Conservation (phyloP, 768 basidiomycete species). For the Leucocoprinus leucothites region DNA sequence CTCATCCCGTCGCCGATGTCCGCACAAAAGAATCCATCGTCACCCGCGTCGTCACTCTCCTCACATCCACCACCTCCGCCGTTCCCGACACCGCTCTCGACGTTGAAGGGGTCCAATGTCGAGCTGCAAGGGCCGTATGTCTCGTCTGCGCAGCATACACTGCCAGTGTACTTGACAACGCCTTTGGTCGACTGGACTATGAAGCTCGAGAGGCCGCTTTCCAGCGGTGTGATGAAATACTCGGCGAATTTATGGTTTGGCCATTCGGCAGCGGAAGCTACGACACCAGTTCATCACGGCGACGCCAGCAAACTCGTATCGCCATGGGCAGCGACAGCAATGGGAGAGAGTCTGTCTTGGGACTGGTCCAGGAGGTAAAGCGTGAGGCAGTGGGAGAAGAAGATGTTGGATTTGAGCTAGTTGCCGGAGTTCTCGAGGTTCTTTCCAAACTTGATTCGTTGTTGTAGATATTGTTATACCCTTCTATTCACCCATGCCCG, state of each 20-base stretch:
- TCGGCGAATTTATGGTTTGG: conserved; percentile 90
- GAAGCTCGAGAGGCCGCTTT: conserved; percentile 95
- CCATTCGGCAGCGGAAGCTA: conserved; percentile 57
- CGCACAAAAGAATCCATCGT: conserved; percentile 87
- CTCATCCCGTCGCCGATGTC: conserved; percentile 93
- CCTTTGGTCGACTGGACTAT: conserved; percentile 82
- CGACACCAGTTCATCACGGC: neutral
- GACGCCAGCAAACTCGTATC: conserved; percentile 42
- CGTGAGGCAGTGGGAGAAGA: conserved; percentile 68
- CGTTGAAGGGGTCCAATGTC: conserved; percentile 77
- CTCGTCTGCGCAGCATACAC: conserved; percentile 92
- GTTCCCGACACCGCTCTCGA: conserved; percentile 74
- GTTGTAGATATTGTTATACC: conserved; percentile 36
- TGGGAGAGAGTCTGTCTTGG: conserved; percentile 67
- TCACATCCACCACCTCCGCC: conserved; percentile 80
- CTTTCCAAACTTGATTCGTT: conserved; percentile 89
- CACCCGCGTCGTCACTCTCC: conserved; percentile 67
- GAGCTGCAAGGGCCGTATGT: conserved; percentile 76
- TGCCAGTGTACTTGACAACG: conserved; percentile 93
- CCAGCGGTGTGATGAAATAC: conserved; percentile 88
- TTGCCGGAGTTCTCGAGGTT: conserved; percentile 92
- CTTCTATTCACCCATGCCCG: neutral
- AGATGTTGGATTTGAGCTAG: conserved; percentile 85
- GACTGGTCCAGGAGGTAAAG: conserved; percentile 69
- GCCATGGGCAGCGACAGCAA: conserved; percentile 43